phyloP scores from a whole-genome alignment of 2,329 filamentous ascomycete species.

The Fusarium sp. region DNA sequence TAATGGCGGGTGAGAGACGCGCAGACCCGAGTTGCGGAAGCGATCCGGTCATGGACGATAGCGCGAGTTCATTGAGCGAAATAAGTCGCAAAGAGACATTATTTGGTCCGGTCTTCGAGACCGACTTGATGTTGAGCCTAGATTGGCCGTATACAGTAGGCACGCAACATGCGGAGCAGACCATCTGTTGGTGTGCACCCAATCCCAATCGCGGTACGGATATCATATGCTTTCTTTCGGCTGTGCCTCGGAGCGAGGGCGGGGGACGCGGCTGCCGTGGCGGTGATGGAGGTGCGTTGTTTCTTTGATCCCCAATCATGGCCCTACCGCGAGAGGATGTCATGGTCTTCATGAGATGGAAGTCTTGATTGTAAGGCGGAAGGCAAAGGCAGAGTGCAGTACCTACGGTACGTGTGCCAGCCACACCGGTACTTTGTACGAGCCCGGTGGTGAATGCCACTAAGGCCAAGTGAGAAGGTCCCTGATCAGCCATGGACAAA shows the following conservation, averaged over 20 bases:
- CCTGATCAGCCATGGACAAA: constrained; percentile 4
- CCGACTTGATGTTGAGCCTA: constrained; percentile 14
- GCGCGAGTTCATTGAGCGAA: constrained; percentile 23
- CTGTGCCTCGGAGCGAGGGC: constrained; percentile 40
- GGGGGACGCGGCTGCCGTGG: constrained; percentile 24
- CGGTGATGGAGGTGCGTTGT: constrained; percentile 36
- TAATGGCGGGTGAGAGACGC: constrained; percentile 23
- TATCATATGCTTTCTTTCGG: constrained; percentile 41
- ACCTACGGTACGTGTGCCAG: background rate
- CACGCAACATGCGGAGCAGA: constrained; percentile 12
- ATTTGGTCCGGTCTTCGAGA: constrained; percentile 14
- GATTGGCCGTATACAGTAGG: constrained; percentile 18
- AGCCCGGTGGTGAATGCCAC: constrained; percentile 14
- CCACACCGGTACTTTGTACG: constrained; percentile 18
- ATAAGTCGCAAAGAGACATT: constrained; percentile 13
- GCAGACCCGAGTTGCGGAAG: constrained; percentile 23
- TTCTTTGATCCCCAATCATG: constrained; percentile 28
- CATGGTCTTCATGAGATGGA: constrained; percentile 12
- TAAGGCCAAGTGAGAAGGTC: constrained; percentile 39
- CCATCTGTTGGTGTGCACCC: constrained; percentile 20
- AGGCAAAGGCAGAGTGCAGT: background rate
- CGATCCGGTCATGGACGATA: constrained; percentile 27
- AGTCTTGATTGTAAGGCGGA: constrained; percentile 5
- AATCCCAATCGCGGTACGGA: constrained; percentile 20
- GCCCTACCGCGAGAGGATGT: constrained; percentile 5